Conservation (phyloP, 2,329 filamentous ascomycete genomes). For the Cadophora sp. region DNA sequence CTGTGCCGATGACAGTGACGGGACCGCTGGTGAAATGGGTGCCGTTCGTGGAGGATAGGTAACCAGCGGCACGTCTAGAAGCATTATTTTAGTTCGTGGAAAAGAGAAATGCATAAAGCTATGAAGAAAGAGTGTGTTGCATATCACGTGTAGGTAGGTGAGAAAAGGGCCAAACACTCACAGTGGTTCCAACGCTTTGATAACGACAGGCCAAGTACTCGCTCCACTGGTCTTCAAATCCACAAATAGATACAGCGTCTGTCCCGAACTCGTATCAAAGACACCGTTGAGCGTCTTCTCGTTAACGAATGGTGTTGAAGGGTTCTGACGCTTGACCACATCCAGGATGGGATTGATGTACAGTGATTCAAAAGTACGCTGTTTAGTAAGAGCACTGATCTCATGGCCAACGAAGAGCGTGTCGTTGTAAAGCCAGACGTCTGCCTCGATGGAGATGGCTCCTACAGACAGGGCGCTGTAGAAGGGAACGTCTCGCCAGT, state of each 20-base stretch:
- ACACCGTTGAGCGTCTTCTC: slow-evolving; percentile 62
- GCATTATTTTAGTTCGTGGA: neutral
- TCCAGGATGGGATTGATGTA: slow-evolving; percentile 42
- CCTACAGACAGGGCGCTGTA: slow-evolving; percentile 39
- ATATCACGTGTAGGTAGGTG: slow-evolving; percentile 2
- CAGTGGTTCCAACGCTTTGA: slow-evolving; percentile 63
- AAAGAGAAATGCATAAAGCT: neutral
- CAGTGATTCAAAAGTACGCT: slow-evolving; percentile 38
- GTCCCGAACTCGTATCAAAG: slow-evolving; percentile 59
- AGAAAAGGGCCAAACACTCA: slow-evolving; percentile 47
- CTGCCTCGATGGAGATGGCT: slow-evolving; percentile 37
- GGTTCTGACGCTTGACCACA: slow-evolving; percentile 39
- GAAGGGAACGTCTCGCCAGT: slow-evolving; percentile 41
- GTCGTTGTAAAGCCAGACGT: slow-evolving; percentile 42
- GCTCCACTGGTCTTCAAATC: slow-evolving; percentile 66
- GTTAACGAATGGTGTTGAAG: slow-evolving; percentile 51
- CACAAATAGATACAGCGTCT: slow-evolving; percentile 70
- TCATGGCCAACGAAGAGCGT: slow-evolving; percentile 41
- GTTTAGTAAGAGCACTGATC: slow-evolving; percentile 33
- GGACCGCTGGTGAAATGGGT: slow-evolving; percentile 34
- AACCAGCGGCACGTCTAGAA: slow-evolving; percentile 42
- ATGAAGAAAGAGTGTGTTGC: neutral
- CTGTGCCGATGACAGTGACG: slow-evolving; percentile 42
- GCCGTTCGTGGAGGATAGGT: slow-evolving; percentile 36
- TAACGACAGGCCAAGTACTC: slow-evolving; percentile 61